Conservation (phyloP, 1,139 yeast species). For the Yamadazyma buinensis region DNA sequence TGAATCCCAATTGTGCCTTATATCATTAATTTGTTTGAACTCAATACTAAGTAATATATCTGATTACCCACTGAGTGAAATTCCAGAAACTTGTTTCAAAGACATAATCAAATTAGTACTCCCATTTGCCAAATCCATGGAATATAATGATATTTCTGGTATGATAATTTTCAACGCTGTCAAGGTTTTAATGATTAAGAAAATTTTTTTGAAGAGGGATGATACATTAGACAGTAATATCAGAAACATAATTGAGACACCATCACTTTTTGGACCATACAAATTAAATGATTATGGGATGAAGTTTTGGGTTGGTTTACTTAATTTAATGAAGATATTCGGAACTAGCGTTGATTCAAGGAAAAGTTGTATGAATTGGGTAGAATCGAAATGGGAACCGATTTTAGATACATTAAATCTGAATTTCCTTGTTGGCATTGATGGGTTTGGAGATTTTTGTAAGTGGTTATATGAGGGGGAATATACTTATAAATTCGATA, state of each 20-base stretch:
- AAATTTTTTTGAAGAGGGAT: constrained; percentile 4
- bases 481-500: too few relatives aligned
- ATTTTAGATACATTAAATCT: neutral
- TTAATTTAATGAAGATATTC: constrained; percentile 24
- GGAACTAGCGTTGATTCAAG: constrained; percentile 8
- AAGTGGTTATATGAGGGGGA: too few relatives aligned
- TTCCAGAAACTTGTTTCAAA: too few relatives aligned
- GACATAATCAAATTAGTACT: constrained; percentile 8
- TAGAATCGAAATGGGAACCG: neutral
- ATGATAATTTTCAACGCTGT: constrained; percentile 8
- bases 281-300: constrained; percentile 42
- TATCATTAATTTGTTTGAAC: constrained; percentile 11
- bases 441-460: neutral
- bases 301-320: constrained; percentile 49
- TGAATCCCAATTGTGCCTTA: constrained; percentile 4
- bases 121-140: constrained; percentile 10
- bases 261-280: constrained; percentile 60
- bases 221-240: constrained; percentile 35
- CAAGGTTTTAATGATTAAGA: constrained; percentile 1
- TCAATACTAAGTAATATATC: constrained; percentile 7
- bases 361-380: too few relatives aligned
- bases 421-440: neutral
- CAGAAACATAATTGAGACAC: constrained; percentile 46
- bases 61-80: constrained; percentile 1
- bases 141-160: constrained; percentile 7